Percentiles rank a stretch among this genome's conserved stretches.
Conservation (phyloP, 208 protist species). For the Herpetomonas tarakana region DNA sequence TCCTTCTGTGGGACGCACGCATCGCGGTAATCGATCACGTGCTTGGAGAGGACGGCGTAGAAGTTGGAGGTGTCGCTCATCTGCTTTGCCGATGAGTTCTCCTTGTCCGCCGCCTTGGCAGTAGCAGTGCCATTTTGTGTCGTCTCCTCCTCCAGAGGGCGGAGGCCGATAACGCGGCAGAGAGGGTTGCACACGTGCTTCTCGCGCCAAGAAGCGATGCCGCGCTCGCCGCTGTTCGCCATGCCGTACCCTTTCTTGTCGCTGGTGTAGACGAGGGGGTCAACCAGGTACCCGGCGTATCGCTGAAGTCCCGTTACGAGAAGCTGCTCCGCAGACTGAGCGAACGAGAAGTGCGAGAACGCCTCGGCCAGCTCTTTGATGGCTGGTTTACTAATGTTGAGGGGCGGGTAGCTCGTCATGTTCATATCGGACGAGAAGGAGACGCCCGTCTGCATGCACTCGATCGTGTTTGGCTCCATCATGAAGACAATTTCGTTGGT, state of each 20-base stretch:
- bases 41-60: neutral
- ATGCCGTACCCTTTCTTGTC: conserved; percentile 29
- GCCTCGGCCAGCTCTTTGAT: conserved; percentile 38
- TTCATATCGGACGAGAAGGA: neutral
- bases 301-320: conserved; percentile 36
- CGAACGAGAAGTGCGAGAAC: conserved; percentile 53
- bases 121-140: too few species aligned
- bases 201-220: conserved; percentile 25
- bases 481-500: conserved; percentile 29
- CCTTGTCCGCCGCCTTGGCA: too few species aligned
- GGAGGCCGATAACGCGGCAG: conserved; percentile 7
- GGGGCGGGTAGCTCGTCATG: neutral
- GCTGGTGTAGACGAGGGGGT: conserved; percentile 34
- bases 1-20: neutral
- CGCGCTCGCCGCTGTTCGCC: conserved; percentile 25
- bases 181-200: conserved; percentile 22
- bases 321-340: conserved; percentile 19
- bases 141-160: too few species aligned
- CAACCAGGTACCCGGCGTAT: conserved; percentile 26
- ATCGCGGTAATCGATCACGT: neutral
- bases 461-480: conserved; percentile 18
- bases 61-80: too few species aligned
- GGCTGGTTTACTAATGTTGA: neutral
- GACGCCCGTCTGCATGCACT: conserved; percentile 1
- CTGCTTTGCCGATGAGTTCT: too few species aligned